Evolutionary conservation across 352 stramenopile species (phyloP).

Genomic region (Globisporangium acanthophoron): DNA sequence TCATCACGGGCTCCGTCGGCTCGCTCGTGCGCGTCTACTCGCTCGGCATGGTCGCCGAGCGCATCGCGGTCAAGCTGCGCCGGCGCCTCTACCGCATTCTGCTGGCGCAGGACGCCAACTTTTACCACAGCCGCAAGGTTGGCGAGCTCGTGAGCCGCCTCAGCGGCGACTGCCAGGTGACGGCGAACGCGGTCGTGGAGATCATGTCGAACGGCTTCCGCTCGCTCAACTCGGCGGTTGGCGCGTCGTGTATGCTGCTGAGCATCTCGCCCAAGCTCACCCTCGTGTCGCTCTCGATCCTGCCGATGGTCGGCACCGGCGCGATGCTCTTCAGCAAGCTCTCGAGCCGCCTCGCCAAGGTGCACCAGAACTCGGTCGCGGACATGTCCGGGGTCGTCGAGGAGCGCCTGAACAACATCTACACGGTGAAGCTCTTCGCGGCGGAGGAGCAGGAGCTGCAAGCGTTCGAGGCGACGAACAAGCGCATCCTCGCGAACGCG

Average conservation of each 20-base stretch:
- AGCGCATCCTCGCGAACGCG: slow-evolving; percentile 57
- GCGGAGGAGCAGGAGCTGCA: slow-evolving; percentile 65
- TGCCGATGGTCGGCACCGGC: slow-evolving; percentile 70
- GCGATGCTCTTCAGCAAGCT: slow-evolving; percentile 85
- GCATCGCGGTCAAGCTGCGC: slow-evolving; percentile 77
- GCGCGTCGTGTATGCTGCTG: slow-evolving; percentile 85
- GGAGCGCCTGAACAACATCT: slow-evolving; percentile 86
- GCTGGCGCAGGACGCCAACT: slow-evolving; percentile 76
- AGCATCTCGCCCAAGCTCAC: slow-evolving; percentile 88
- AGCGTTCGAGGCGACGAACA: slow-evolving; percentile 67
- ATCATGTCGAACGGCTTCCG: slow-evolving; percentile 84
- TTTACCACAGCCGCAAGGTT: slow-evolving; percentile 79
- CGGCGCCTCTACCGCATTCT: slow-evolving; percentile 69
- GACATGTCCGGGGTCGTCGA: slow-evolving; percentile 78
- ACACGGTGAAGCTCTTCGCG: slow-evolving; percentile 87
- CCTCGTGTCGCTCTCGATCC: slow-evolving; percentile 79
- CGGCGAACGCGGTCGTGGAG: slow-evolving; percentile 85
- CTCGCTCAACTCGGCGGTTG: slow-evolving; percentile 85
- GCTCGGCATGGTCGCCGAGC: slow-evolving; percentile 84
- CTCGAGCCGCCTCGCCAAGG: slow-evolving; percentile 67
- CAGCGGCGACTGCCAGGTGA: slow-evolving; percentile 84
- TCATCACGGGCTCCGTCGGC: slow-evolving; percentile 75
- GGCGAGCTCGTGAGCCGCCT: slow-evolving; percentile 85
- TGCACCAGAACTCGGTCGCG: slow-evolving; percentile 74
- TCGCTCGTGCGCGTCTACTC: slow-evolving; percentile 88